Evolutionary conservation across 1,139 yeast genomes (phyloP).

Genomic region (Magnusiomyces ingens): DNA sequence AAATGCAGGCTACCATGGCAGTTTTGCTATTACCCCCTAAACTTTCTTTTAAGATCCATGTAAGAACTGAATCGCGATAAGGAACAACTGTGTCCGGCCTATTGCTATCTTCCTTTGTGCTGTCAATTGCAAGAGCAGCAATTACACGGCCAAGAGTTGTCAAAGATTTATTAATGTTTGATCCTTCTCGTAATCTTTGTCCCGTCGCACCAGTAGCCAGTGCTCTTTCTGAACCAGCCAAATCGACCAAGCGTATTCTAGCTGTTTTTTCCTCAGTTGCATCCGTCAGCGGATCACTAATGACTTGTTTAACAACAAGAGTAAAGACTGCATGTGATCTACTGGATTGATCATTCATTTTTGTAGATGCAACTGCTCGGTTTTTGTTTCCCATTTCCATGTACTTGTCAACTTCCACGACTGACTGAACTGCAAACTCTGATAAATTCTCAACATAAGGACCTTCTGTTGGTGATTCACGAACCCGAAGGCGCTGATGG

Average conservation of each 20-base stretch:
- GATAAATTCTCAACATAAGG: constrained; percentile 63
- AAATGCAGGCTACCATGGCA: constrained; percentile 67
- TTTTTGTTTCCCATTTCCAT: constrained; percentile 44
- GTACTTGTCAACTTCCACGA: constrained; percentile 40
- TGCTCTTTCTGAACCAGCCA: constrained; percentile 78
- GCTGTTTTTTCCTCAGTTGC: constrained; percentile 56
- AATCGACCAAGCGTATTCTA: constrained; percentile 61
- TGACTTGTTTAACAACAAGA: constrained; percentile 52
- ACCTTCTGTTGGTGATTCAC: constrained; percentile 56
- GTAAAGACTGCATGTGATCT: constrained; percentile 77
- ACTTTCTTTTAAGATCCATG: constrained; percentile 66
- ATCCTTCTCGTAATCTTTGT: constrained; percentile 63
- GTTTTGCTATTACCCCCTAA: constrained; percentile 72
- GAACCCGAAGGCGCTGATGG: constrained; percentile 39
- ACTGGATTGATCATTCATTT: constrained; percentile 62
- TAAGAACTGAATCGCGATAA: constrained; percentile 63
- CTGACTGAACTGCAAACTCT: constrained; percentile 42
- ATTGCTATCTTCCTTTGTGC: constrained; percentile 17
- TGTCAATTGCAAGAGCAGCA: constrained; percentile 45
- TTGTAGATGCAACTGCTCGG: constrained; percentile 63
- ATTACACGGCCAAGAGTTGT: constrained; percentile 74
- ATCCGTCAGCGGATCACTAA: constrained; percentile 37
- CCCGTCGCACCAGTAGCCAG: constrained; percentile 58
- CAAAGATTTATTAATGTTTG: constrained; percentile 65
- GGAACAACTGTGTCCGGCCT: constrained; percentile 43